Base-by-base conservation (phyloP, 106 monocot genomes). In the Alisma plantagoaquatica region DNA sequence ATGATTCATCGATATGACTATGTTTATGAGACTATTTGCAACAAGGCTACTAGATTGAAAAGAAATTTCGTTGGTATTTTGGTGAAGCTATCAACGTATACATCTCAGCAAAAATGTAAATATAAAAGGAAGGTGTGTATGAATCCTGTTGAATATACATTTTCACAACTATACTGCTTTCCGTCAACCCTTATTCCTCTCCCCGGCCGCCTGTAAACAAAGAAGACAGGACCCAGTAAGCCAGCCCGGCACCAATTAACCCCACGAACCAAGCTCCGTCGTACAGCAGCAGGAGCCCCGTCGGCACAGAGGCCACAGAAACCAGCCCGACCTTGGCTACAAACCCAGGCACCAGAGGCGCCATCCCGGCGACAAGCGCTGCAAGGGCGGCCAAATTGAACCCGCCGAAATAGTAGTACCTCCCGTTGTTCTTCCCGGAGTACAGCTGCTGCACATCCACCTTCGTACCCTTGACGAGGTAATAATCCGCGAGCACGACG, bases 211-310 rank as follows among this genome's bases (percentile, higher is more conserved):
- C n/a, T n/a, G n/a, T n/a, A n/a, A n/a, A n/a, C n/a, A n/a, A n/a
- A n/a, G n/a, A n/a, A n/a, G 58, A 79, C 4, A 88, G 70, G 49
- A 73, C 18, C 81, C 76, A 89, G 53, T 89, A 85, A 17, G 81
- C 57, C 15, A 72, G 22, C 24, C 73, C 78, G 11, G 96, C 56
- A 2, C 72, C 32, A 48, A 96, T 89, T 60, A 78, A 78, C 50
- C 96, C 74, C 24, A 85, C 75, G 23, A 96, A 96, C 88, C 88
- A 96, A 16, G 96, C 80, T 38, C 85, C 89, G 51, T 76, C 73
- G 41, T 96, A 89, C n/a, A 66, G 61, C 8, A 33, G 57, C 27
- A 70, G 29, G 26, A 84, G 85, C 46, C 62, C 42, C 21, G 58
- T 31, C 31, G 9, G 38, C n/a, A n/a, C n/a, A n/a, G n/a, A n/a